Percentiles rank a stretch among this genome's conserved stretches.
phyloP scores from a whole-genome alignment of 768 basidiomycete species.

The Xerocomellus intermedius region DNA sequence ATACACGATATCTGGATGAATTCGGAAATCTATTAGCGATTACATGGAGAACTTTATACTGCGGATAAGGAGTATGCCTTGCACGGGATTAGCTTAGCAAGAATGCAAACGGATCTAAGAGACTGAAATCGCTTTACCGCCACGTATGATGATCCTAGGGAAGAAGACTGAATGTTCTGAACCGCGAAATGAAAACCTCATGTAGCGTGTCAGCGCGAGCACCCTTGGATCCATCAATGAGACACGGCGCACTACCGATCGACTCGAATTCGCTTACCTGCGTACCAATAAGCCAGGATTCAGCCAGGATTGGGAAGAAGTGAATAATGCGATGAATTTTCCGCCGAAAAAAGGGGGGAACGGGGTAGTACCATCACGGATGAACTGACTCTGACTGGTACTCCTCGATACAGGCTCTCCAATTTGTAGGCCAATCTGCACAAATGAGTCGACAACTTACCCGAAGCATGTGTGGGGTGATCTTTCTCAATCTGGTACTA shows the following conservation, averaged over 20 bases:
- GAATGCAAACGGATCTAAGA: not conserved
- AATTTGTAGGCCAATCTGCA: not conserved
- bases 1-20: not conserved
- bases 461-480: not conserved
- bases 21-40: not conserved
- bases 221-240: not conserved
- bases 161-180: not conserved
- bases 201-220: not conserved
- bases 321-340: not conserved
- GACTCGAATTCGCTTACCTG: not conserved
- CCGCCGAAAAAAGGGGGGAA: not conserved
- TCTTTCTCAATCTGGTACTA: not conserved
- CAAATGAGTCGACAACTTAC: not conserved
- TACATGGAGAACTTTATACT: not conserved
- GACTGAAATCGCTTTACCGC: not conserved
- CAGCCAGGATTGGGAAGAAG: not conserved
- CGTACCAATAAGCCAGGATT: not conserved
- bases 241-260: not conserved
- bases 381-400: not conserved
- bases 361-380: not conserved
- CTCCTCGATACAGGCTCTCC: not conserved
- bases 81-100: not conserved
- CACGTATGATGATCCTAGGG: constrained; percentile 1
- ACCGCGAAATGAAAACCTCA: constrained; percentile 6
- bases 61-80: not conserved